Evolutionary conservation across 805 yeast species (phyloP).

Genomic region (Suhomyces sp.): DNA sequence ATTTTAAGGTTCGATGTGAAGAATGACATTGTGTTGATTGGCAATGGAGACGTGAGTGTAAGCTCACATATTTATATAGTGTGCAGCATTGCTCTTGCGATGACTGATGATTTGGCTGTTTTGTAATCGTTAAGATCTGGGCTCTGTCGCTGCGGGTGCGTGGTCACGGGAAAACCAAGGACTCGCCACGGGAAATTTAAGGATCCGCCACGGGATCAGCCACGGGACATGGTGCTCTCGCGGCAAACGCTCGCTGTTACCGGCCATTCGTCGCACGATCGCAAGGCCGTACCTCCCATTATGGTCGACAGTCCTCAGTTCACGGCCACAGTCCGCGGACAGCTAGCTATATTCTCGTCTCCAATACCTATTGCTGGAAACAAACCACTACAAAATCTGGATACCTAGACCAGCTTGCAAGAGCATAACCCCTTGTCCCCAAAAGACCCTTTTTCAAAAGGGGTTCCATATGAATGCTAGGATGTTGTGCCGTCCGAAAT

Average conservation of each 20-base stretch:
- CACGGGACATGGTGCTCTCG: neutral
- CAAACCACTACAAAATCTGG: too few species aligned
- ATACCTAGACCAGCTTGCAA: too few species aligned
- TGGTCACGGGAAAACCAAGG: neutral
- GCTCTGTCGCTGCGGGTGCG: neutral
- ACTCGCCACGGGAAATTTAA: neutral
- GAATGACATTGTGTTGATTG: constrained; percentile 50
- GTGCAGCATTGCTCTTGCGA: neutral
- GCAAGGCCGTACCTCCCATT: neutral
- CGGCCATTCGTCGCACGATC: neutral
- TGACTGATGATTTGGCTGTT: neutral
- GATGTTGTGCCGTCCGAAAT: neutral
- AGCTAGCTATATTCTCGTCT: too few species aligned
- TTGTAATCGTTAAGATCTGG: neutral
- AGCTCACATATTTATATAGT: neutral
- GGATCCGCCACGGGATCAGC: neutral
- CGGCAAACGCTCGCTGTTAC: neutral
- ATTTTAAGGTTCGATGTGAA: constrained; percentile 60
- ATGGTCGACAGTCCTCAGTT: neutral
- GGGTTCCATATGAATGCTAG: too few species aligned
- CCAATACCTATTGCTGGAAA: too few species aligned
- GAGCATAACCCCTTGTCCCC: too few species aligned
- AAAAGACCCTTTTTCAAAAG: too few species aligned
- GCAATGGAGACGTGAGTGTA: neutral
- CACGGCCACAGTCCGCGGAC: neutral